Evolutionary conservation across 768 basidiomycete species (phyloP), one percentile per base, ranked within the genome.

Genomic region (Zangia roseola): DNA sequence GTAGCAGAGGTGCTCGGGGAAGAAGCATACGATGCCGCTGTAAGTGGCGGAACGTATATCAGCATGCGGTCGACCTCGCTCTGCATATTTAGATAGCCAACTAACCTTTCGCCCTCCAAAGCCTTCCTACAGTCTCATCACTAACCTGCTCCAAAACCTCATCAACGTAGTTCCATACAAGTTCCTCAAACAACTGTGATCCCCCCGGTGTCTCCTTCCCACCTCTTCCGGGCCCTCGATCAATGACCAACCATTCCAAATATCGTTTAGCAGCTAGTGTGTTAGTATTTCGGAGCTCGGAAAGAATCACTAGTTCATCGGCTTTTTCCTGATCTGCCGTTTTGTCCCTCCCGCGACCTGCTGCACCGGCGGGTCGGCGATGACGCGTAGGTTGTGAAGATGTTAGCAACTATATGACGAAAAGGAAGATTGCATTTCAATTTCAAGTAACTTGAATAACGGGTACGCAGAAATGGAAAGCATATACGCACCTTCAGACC

Each of bases 211-310:
- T 53, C 19, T 64, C 62, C 24, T 54, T 64, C 10, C 62, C 59
- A 24, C 56, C 45, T 24, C 50, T 62, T 43, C 59, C 61, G 7
- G 59, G 50, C 10, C 82, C 79, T 54, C 82, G 81, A 45, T 80
- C 78, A 20, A 95, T 68, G 3, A 94, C 83, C 1, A 94, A 70
- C 65, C 91, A 82, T 60, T 95, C 93, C 4, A 97, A 72, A 62
- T 84, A 94, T 53, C 80, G 79, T 30, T 76, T 73, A 2, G 81
- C 91, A 17, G 86, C 87, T 69, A 52, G 39, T 19, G 26, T 6
- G 16, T 45, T 58, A 9, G 49, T 55, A 43, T 50, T 50, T 23
- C 61, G 56, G 17, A 67, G 58, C 40, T 69, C 60, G 30, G 65
- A 65, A 36, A 67, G 63, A n/a, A 69, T 53, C 2, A 9, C 14